Evolutionary conservation across 805 yeast genomes (phyloP).

Genomic region (fission yeast (Schizosaccharomyces pombe)): DNA sequence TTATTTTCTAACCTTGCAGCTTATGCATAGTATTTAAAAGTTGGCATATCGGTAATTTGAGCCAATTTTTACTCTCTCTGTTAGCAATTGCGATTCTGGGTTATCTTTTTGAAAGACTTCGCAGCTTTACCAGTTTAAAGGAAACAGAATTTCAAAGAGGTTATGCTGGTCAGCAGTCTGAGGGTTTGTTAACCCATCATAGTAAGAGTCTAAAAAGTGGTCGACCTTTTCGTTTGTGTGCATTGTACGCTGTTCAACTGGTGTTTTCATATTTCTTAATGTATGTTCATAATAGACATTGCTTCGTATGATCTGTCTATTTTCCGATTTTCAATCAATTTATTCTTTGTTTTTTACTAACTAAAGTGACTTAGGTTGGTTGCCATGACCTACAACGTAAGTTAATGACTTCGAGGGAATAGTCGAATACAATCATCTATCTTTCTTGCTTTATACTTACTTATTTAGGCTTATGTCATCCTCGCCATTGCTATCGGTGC

Average conservation of each 20-base stretch:
- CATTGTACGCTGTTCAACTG: neutral
- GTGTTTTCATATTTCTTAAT: neutral
- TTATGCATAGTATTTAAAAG: neutral
- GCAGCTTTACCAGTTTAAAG: neutral
- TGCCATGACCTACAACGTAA: neutral
- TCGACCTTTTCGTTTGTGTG: neutral
- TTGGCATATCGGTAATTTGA: neutral
- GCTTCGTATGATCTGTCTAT: too few relatives aligned
- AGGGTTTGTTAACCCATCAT: neutral
- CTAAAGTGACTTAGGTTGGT: too few relatives aligned
- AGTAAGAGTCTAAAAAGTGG: neutral
- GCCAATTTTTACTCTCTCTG: neutral
- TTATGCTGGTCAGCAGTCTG: neutral
- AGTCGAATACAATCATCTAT: too few relatives aligned
- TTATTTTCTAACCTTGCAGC: too few relatives aligned
- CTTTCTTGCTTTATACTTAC: too few relatives aligned
- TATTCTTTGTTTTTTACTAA: too few relatives aligned
- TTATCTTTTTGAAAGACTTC: neutral
- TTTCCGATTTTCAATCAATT: too few relatives aligned
- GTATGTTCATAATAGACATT: too few relatives aligned
- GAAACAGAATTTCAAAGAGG: neutral
- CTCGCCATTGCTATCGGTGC: neutral
- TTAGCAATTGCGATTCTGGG: neutral
- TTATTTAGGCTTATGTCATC: neutral
- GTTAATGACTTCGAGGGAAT: too few relatives aligned